Percentiles rank a stretch among this genome's conserved stretches.
Evolutionary conservation across 495 filamentous ascomycete genomes (phyloP).

Genomic region (Podospora anserina): DNA sequence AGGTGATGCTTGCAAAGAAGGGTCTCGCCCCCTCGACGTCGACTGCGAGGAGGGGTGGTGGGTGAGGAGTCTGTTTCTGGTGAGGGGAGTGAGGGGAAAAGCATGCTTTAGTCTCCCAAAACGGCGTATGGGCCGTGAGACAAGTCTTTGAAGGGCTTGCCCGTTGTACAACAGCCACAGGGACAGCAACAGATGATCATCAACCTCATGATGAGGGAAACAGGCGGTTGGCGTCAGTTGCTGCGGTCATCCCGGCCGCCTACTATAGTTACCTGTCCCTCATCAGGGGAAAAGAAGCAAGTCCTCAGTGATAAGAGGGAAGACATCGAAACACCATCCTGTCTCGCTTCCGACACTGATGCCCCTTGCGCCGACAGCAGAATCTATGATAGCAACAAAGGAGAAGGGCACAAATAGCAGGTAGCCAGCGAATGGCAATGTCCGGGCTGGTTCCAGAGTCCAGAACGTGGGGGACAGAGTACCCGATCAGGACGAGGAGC

Average conservation of each 20-base stretch:
- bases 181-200: background rate
- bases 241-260: slow-evolving; percentile 22
- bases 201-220: background rate
- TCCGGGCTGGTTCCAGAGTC: background rate
- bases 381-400: background rate
- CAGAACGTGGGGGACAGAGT: background rate
- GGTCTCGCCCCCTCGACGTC: slow-evolving; percentile 5
- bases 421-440: background rate
- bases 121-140: slow-evolving; percentile 9
- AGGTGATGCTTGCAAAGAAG: slow-evolving; percentile 1
- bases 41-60: background rate
- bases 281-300: slow-evolving; percentile 14
- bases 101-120: slow-evolving; percentile 6
- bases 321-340: background rate
- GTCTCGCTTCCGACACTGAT: background rate
- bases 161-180: slow-evolving; percentile 2
- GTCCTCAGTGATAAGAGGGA: background rate
- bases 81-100: background rate
- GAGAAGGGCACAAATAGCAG: background rate
- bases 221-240: slow-evolving; percentile 23
- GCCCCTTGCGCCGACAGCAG: slow-evolving; percentile 8
- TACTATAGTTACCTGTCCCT: slow-evolving; percentile 5
- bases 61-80: background rate
- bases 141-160: background rate
- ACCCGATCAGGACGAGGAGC: background rate